Conservation (phyloP, 495 filamentous ascomycete genomes). For the Penicillium canariense region DNA sequence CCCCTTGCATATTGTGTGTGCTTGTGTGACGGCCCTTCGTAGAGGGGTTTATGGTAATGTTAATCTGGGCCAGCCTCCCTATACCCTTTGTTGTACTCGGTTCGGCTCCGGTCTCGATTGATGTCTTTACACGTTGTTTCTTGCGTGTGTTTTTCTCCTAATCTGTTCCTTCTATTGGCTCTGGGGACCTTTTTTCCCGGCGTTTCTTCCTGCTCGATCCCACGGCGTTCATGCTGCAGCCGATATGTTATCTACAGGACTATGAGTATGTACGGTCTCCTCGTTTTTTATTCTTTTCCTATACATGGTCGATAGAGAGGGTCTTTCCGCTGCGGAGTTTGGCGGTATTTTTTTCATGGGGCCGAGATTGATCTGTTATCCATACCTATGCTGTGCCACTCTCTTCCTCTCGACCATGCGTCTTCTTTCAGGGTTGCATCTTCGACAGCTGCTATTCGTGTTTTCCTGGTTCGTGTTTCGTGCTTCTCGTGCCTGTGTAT, state of each 20-base stretch:
- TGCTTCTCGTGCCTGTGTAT: slow-evolving; percentile 17
- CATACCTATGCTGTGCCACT: neutral
- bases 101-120: slow-evolving; percentile 18
- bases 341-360: neutral
- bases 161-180: slow-evolving; percentile 4
- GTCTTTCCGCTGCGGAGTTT: neutral
- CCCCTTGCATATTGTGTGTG: slow-evolving; percentile 29
- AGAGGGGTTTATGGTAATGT: slow-evolving; percentile 32
- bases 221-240: slow-evolving; percentile 10
- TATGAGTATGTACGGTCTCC: slow-evolving; percentile 27
- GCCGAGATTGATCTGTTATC: neutral
- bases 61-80: slow-evolving; percentile 45
- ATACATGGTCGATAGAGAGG: slow-evolving; percentile 29
- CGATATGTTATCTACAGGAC: slow-evolving; percentile 21
- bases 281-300: slow-evolving; percentile 10
- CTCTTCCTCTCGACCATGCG: neutral
- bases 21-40: slow-evolving; percentile 28
- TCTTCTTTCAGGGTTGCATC: slow-evolving; percentile 1
- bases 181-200: slow-evolving; percentile 20
- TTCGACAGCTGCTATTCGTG: slow-evolving; percentile 2
- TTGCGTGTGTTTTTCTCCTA: slow-evolving; percentile 8
- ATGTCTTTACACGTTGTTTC: slow-evolving; percentile 14
- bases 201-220: slow-evolving; percentile 2
- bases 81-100: slow-evolving; percentile 47
- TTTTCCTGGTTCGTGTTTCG: slow-evolving; percentile 7